Evolutionary conservation across 2,329 filamentous ascomycete species (phyloP).

Genomic region (Colletotrichum navitas): DNA sequence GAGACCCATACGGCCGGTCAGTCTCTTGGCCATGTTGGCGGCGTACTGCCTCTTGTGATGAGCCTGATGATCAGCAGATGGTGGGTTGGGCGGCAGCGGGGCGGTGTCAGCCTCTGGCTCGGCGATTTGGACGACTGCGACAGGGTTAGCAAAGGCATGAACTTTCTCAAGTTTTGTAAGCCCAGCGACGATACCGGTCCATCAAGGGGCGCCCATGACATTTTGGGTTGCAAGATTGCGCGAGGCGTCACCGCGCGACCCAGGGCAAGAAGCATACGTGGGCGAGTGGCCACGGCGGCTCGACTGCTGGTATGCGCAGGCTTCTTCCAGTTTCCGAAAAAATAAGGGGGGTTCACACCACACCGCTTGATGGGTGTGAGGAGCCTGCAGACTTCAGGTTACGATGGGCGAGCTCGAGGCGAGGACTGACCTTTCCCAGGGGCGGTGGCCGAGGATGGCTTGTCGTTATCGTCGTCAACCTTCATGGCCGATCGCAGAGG

Average conservation of each 20-base stretch:
- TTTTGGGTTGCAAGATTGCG: slow-evolving; percentile 8
- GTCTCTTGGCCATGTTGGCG: slow-evolving; percentile 57
- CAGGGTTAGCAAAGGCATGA: slow-evolving; percentile 40
- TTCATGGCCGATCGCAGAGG: slow-evolving; percentile 60
- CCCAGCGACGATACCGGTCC: slow-evolving; percentile 40
- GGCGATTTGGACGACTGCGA: slow-evolving; percentile 68
- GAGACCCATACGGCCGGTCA: slow-evolving; percentile 54
- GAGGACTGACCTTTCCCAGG: slow-evolving; percentile 59
- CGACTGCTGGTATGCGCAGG: slow-evolving; percentile 5
- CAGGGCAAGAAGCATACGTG: slow-evolving; percentile 10
- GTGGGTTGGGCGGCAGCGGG: slow-evolving; percentile 35
- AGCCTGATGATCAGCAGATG: slow-evolving; percentile 52
- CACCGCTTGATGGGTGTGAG: slow-evolving; percentile 37
- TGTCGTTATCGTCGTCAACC: slow-evolving; percentile 57
- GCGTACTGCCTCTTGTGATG: slow-evolving; percentile 59
- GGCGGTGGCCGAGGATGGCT: slow-evolving; percentile 52
- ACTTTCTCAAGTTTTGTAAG: slow-evolving; percentile 14
- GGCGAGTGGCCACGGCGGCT: slow-evolving; percentile 13
- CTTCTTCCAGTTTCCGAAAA: not conserved
- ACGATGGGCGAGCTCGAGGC: slow-evolving; percentile 2
- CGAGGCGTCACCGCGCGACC: slow-evolving; percentile 45
- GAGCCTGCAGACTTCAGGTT: slow-evolving; percentile 33
- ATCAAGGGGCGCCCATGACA: slow-evolving; percentile 25
- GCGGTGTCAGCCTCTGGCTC: slow-evolving; percentile 56
- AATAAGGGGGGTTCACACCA: slow-evolving; percentile 1